Percentiles rank a stretch among this genome's conserved stretches.
These are phyloP conservation scores for Leccinellum luteum DNA, from an alignment of 768 basidiomycete species.

Conservation along the genomic window DNA sequence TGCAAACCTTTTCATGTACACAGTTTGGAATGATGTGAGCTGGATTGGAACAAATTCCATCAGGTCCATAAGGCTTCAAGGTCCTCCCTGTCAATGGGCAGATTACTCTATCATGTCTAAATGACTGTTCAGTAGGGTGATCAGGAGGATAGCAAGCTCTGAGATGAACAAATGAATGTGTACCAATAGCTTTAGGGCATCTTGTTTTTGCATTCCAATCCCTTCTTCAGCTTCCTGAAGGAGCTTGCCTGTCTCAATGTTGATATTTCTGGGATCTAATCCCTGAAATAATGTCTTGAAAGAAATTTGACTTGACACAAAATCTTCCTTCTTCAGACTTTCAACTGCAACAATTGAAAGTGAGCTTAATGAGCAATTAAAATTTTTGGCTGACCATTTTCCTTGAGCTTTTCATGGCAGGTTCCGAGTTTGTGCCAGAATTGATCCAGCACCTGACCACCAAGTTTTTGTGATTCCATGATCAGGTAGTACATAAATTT, in stretches of 20 bases:
- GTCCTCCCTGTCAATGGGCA: too few species aligned
- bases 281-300: too few species aligned
- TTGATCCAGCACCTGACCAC: not conserved
- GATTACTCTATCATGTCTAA: slow-evolving; percentile 4
- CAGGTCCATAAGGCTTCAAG: too few species aligned
- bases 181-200: not conserved
- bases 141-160: not conserved
- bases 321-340: not conserved
- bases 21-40: too few species aligned
- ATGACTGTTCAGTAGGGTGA: not conserved
- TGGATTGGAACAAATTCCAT: too few species aligned
- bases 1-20: too few species aligned
- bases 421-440: not conserved
- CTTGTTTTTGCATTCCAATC: not conserved
- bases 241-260: not conserved
- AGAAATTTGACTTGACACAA: not conserved
- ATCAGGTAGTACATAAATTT: not conserved
- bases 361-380: not conserved
- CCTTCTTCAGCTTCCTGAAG: not conserved
- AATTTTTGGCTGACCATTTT: not conserved
- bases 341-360: not conserved
- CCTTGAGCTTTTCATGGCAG: not conserved
- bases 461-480: not conserved
- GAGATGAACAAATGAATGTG: too few species aligned
- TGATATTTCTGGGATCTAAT: too few species aligned